A percentile compares a stretch with the other conserved stretches of the same genome.
These are phyloP conservation scores for Entomortierella chlamydospora DNA, from an alignment of 192 early-diverging fungal genomes.

Conservation along the genomic window DNA sequence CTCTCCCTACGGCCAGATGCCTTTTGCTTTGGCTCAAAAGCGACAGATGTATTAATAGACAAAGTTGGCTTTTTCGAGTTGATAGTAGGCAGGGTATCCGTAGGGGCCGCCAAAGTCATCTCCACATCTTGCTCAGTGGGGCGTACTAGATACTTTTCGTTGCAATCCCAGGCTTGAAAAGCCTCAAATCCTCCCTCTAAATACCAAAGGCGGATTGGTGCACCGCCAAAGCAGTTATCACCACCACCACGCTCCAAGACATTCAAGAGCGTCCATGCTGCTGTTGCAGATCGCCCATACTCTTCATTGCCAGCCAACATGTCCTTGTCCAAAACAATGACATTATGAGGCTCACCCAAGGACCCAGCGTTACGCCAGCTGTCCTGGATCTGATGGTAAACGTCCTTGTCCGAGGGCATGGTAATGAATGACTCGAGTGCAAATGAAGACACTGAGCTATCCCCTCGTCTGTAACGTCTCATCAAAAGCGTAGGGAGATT, in stretches of 20 bases:
- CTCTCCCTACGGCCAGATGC: conserved; percentile 45
- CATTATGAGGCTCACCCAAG: conserved; percentile 17
- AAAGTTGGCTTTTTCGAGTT: conserved; percentile 6
- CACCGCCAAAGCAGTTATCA: conserved; percentile 19
- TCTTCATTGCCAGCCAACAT: conserved; percentile 58
- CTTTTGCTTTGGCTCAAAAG: conserved; percentile 14
- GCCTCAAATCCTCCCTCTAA: conserved; percentile 64
- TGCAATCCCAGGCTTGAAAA: conserved; percentile 55
- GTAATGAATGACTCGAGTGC: conserved; percentile 67
- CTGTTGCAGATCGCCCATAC: conserved; percentile 48
- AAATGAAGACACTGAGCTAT: conserved; percentile 56
- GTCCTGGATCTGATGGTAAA: conserved; percentile 52
- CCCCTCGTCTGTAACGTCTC: conserved; percentile 61
- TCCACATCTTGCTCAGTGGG: conserved; percentile 25
- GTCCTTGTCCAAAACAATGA: conserved; percentile 62
- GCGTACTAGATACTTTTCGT: conserved; percentile 26
- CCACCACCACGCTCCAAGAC: conserved; percentile 57
- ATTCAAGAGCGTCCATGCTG: conserved; percentile 64
- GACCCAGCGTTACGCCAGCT: conserved; percentile 11
- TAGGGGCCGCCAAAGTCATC: conserved; percentile 26
- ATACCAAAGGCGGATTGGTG: conserved; percentile 50
- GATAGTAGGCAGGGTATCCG: background rate
- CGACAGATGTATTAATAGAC: conserved; percentile 29
- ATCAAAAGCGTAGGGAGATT: conserved; percentile 65
- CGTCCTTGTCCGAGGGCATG: conserved; percentile 59